Base-by-base conservation (phyloP, 768 basidiomycete species). In the Serendipita sp. region DNA sequence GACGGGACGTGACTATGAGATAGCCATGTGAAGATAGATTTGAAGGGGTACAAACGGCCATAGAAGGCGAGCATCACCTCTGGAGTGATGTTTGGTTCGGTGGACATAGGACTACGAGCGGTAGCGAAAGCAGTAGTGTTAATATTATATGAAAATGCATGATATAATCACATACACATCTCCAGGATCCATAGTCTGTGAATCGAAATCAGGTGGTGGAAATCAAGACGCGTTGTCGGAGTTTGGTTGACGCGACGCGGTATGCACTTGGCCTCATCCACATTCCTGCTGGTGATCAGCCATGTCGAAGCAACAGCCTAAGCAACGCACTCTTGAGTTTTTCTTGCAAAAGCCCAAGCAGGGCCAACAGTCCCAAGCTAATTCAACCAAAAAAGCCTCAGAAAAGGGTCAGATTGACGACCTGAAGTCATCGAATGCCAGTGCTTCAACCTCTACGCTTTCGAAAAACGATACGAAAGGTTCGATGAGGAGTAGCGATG, bases 11-110 rank as follows among this genome's bases (percentile, higher is more conserved):
- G 86, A 65, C 86, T 87, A 66, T 97, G 95, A 71, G 97, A 97
- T 24, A 99, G 78, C 96, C 96, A 99, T 64, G 81, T 79, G 74
- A 86, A 97, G 66, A 98, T 81, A 0, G 90, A 86, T 71, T 92
- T 88, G 81, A 90, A 98, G 2, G 96, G 96, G 72, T 95, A 97
- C 0, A 98, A 77, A 48, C 91, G 82, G 44, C 84, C 79, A 75
- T 99, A 98, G 73, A 92, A 99, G 9, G 80, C 77, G 24, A 79
- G 72, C 83, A 86, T 86, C 60, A 85, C 76, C 69, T 85, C 81
- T 14, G 82, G 80, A 0, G 83, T 61, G 9, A 44, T 34, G 42
- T 66, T 34, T 63, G 30, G 61, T 22, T 31, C 65, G 9, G 45
- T 30, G 30, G 51, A 60, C 26, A 58, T 58, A 43, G 50, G 11